These are phyloP conservation scores for Emmonsiellopsis sp. DNA, from an alignment of 2,329 filamentous ascomycete genomes.

Conservation along the genomic window DNA sequence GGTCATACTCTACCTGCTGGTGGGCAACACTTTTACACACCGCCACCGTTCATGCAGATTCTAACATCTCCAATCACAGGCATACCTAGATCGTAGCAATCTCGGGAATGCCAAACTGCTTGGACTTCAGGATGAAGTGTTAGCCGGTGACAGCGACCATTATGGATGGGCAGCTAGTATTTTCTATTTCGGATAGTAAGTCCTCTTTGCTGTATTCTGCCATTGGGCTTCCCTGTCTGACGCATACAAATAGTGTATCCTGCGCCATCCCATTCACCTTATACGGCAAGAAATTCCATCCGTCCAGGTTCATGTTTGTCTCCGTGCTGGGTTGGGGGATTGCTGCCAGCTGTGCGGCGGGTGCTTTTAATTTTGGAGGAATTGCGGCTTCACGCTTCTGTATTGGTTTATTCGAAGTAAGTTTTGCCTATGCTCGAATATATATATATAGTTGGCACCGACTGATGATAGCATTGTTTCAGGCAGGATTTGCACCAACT, in stretches of 20 bases:
- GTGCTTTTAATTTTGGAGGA: conserved; percentile 44
- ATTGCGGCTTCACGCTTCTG: conserved; percentile 50
- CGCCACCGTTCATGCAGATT: not conserved
- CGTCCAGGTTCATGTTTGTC: conserved; percentile 11
- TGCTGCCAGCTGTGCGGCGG: conserved; percentile 44
- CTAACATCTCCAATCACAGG: conserved; percentile 1
- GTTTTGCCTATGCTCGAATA: not conserved
- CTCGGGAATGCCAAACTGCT: conserved; percentile 12
- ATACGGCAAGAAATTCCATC: conserved; percentile 10
- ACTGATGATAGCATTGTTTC: conserved; percentile 25
- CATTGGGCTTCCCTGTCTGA: not conserved
- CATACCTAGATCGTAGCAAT: conserved; percentile 12
- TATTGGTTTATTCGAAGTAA: conserved; percentile 48
- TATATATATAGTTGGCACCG: not conserved
- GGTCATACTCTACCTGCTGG: conserved; percentile 9
- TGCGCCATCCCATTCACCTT: conserved; percentile 11
- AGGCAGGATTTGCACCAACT: conserved; percentile 51
- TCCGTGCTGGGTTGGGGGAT: conserved; percentile 42
- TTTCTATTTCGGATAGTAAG: conserved; percentile 13
- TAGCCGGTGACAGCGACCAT: conserved; percentile 7
- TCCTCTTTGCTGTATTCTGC: not conserved
- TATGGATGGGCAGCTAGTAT: conserved; percentile 12
- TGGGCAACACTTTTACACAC: not conserved
- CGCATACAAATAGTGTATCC: conserved; percentile 2
- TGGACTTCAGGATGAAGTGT: conserved; percentile 8